A percentile compares a stretch with the other conserved stretches of the same genome.
Conservation (phyloP, 805 yeast species). For the Myxozyma geophila region DNA sequence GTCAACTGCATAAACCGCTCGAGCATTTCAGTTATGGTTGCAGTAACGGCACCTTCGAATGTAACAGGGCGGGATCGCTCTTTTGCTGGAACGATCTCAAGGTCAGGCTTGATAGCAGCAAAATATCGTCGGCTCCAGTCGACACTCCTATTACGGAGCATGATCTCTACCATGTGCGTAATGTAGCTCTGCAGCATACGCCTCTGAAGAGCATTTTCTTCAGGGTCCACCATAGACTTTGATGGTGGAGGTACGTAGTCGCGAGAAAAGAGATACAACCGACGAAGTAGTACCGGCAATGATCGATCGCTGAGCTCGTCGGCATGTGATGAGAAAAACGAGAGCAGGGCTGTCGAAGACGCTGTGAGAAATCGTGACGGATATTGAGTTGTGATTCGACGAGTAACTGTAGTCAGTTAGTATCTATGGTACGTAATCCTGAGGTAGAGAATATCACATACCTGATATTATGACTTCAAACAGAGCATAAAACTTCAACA, state of each 20-base stretch:
- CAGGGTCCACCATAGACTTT: constrained; percentile 49
- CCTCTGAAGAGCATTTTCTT: constrained; percentile 57
- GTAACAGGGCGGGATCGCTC: constrained; percentile 42
- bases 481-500: constrained; percentile 65
- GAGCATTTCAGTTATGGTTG: constrained; percentile 45
- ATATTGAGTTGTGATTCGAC: constrained; percentile 65
- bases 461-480: constrained; percentile 63
- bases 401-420: constrained; percentile 37
- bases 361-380: constrained; percentile 82
- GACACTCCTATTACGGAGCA: constrained; percentile 43
- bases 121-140: constrained; percentile 45
- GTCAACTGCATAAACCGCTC: constrained; percentile 56
- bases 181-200: constrained; percentile 66
- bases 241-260: constrained; percentile 57
- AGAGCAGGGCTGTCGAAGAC: constrained; percentile 63
- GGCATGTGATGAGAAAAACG: constrained; percentile 53
- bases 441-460: not conserved
- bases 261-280: constrained; percentile 61
- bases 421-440: not conserved
- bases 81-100: constrained; percentile 39
- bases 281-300: constrained; percentile 56
- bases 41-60: constrained; percentile 29
- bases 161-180: constrained; percentile 55
- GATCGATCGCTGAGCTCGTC: constrained; percentile 44
- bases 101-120: constrained; percentile 43